Percentiles rank a stretch among this genome's conserved stretches.
phyloP scores from a whole-genome alignment of 2,329 filamentous ascomycete species.

The Paraconiothyrium brasiliense region DNA sequence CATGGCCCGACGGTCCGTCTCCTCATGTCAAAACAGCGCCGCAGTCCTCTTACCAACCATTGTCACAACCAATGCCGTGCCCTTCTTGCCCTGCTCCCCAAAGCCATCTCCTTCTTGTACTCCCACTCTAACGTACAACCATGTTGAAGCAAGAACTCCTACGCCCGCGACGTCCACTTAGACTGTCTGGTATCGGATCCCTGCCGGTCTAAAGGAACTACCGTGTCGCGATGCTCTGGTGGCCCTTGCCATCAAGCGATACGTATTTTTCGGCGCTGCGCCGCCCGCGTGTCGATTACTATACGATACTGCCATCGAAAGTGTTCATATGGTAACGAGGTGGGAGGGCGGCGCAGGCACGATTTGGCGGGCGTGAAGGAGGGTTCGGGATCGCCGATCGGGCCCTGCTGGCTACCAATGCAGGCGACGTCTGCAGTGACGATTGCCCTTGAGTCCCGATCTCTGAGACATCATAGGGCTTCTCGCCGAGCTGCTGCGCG shows the following conservation, averaged over 20 bases:
- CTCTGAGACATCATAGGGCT: constrained; percentile 22
- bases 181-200: constrained; percentile 60
- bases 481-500: constrained; percentile 21
- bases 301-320: constrained; percentile 54
- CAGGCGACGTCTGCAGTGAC: constrained; percentile 20
- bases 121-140: constrained; percentile 65
- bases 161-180: constrained; percentile 59
- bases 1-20: no score
- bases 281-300: constrained; percentile 61
- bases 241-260: constrained; percentile 51
- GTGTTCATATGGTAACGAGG: constrained; percentile 48
- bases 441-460: constrained; percentile 33
- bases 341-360: constrained; percentile 53
- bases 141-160: constrained; percentile 58
- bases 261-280: constrained; percentile 61
- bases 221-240: no score
- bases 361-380: constrained; percentile 57
- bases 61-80: constrained; percentile 27
- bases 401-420: constrained; percentile 28
- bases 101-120: no score
- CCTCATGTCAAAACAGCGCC: constrained; percentile 51
- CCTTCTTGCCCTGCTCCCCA: no score
- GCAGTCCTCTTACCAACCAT: constrained; percentile 44
- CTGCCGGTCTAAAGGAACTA: constrained; percentile 65
- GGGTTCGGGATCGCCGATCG: constrained; percentile 15